A percentile compares a stretch with the other conserved stretches of the same genome.
These are phyloP conservation scores for Fusarium sp. DNA, from an alignment of 2,329 filamentous ascomycete genomes.

Conservation along the genomic window DNA sequence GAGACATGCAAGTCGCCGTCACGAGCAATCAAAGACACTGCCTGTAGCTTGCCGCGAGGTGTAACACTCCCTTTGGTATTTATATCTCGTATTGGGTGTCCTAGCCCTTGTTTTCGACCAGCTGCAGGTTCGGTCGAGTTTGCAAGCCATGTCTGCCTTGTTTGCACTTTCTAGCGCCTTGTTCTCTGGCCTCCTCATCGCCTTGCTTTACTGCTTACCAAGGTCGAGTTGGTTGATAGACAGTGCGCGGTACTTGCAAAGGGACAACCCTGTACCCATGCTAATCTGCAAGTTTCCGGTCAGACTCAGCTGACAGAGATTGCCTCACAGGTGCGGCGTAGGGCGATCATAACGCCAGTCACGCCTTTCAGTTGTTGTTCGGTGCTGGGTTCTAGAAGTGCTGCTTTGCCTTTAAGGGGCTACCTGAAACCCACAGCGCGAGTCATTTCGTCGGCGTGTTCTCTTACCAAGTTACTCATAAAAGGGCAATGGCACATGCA, in stretches of 20 bases:
- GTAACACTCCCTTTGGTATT: neutral
- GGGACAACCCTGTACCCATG: conserved; percentile 17
- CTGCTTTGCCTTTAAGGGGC: neutral
- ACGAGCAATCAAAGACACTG: neutral
- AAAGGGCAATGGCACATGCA: neutral
- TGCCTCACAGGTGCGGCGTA: conserved; percentile 11
- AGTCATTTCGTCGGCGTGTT: neutral
- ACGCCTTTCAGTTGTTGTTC: conserved; percentile 19
- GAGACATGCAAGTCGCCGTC: neutral
- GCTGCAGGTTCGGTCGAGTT: neutral
- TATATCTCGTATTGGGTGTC: neutral
- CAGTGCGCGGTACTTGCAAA: conserved; percentile 21
- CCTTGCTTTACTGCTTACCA: neutral
- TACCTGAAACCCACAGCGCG: neutral
- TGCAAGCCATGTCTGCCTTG: neutral
- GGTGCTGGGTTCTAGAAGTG: conserved; percentile 10
- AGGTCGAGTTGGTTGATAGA: conserved; percentile 7
- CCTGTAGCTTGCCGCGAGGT: neutral
- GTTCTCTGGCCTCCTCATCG: neutral
- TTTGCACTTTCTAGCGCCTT: neutral
- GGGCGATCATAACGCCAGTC: neutral
- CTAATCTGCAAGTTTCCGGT: neutral
- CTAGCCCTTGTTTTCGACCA: neutral
- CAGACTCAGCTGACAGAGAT: conserved; percentile 3
- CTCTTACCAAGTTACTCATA: neutral